A percentile compares a stretch with the other conserved stretches of the same genome.
phyloP scores from a whole-genome alignment of 2,329 filamentous ascomycete species.

The Colletotrichum ledebouriae region DNA sequence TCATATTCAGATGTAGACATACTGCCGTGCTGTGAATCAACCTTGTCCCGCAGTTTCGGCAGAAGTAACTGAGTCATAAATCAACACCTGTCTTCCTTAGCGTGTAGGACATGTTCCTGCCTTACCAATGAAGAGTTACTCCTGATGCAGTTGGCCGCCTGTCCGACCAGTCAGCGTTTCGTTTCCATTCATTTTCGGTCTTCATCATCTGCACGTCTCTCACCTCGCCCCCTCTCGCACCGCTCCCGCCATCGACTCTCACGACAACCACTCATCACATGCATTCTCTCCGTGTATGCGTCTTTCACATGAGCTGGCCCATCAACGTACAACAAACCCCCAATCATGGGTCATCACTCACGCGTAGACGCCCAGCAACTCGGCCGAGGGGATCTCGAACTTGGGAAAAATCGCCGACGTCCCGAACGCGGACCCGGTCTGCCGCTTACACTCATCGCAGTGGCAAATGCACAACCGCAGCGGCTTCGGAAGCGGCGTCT shows the following conservation, averaged over 20 bases:
- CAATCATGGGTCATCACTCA: conserved; percentile 52
- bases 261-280: neutral
- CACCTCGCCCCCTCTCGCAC: conserved; percentile 14
- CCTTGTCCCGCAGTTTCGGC: conserved; percentile 74
- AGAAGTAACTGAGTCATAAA: conserved; percentile 68
- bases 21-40: conserved; percentile 73
- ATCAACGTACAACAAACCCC: neutral
- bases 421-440: conserved; percentile 76
- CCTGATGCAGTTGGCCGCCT: conserved; percentile 71
- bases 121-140: conserved; percentile 69
- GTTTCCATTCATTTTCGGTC: neutral
- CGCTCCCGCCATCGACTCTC: neutral
- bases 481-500: conserved; percentile 70
- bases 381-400: conserved; percentile 68
- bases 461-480: conserved; percentile 79
- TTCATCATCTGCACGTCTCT: conserved; percentile 3
- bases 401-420: conserved; percentile 77
- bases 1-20: conserved; percentile 45
- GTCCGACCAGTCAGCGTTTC: conserved; percentile 39
- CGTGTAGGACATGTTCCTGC: neutral
- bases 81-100: neutral
- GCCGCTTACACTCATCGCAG: conserved; percentile 75
- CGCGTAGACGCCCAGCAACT: conserved; percentile 67
- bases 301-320: too few species aligned
- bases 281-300: neutral